Conservation (phyloP, 495 filamentous ascomycete genomes). For the Thermothielavioides terrestris region DNA sequence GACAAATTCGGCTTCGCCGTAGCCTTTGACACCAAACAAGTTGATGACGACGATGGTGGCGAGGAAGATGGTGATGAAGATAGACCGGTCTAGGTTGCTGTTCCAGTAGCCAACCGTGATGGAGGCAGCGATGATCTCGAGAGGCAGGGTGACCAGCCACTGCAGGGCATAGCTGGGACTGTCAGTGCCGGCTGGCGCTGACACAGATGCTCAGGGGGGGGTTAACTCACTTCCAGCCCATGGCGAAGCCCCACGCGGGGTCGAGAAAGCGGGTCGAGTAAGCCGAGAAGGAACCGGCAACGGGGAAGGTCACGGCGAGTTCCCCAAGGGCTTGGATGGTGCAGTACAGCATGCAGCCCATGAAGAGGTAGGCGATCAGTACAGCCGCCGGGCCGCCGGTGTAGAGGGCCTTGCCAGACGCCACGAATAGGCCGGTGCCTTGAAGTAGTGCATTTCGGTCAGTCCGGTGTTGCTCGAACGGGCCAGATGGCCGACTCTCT, state of each 20-base stretch:
- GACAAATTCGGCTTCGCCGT: slow-evolving; percentile 85
- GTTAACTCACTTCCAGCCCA: slow-evolving; percentile 79
- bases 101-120: slow-evolving; percentile 88
- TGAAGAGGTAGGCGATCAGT: slow-evolving; percentile 70
- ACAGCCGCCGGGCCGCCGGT: slow-evolving; percentile 79
- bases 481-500: no score
- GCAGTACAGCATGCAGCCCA: slow-evolving; percentile 85
- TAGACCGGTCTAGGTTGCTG: slow-evolving; percentile 53
- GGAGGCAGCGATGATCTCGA: slow-evolving; percentile 86
- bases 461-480: no score
- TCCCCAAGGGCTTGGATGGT: slow-evolving; percentile 90
- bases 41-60: slow-evolving; percentile 68
- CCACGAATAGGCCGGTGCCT: slow-evolving; percentile 90
- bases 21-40: slow-evolving; percentile 76
- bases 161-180: slow-evolving; percentile 69
- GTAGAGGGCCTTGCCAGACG: slow-evolving; percentile 68
- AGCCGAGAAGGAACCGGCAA: slow-evolving; percentile 86
- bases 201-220: not conserved
- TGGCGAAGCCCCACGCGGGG: slow-evolving; percentile 94
- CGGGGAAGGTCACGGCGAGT: slow-evolving; percentile 82
- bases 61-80: slow-evolving; percentile 83
- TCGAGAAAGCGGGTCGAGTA: slow-evolving; percentile 91
- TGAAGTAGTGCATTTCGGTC: no score
- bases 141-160: slow-evolving; percentile 80
- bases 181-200: not conserved